Conservation (phyloP, 208 protist species). For the Leishmania tarentolae region DNA sequence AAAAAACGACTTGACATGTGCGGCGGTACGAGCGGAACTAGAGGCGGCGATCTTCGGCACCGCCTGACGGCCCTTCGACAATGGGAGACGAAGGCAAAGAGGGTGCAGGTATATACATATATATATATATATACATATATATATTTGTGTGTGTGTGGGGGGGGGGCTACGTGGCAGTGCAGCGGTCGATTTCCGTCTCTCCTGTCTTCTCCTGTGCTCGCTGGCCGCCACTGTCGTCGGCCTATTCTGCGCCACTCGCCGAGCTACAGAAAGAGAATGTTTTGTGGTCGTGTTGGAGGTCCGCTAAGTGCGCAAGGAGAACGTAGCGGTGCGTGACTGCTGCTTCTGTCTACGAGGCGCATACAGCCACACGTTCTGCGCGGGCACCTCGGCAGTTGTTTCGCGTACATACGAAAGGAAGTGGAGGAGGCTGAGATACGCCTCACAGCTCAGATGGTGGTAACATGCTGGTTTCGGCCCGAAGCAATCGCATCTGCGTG, state of each 20-base stretch:
- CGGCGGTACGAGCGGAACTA: not conserved
- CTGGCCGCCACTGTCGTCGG: not conserved
- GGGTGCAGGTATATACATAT: not conserved
- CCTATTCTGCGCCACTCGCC: not conserved
- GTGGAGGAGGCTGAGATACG: not conserved
- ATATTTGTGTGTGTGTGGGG: too few species aligned
- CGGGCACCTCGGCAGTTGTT: not conserved
- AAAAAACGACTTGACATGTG: slow-evolving; percentile 18
- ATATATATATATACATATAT: too few species aligned
- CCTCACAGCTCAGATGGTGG: too few species aligned
- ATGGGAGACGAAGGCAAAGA: too few species aligned
- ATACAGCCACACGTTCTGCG: too few species aligned
- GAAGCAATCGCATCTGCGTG: not conserved
- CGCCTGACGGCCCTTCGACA: not conserved
- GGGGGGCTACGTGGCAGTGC: not conserved
- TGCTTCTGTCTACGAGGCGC: not conserved
- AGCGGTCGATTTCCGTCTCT: not conserved
- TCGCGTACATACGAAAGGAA: not conserved
- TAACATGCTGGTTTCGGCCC: too few species aligned
- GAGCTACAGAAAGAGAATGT: not conserved
- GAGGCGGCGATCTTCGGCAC: not conserved
- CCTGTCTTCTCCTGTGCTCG: too few species aligned
- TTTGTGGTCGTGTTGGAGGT: not conserved
- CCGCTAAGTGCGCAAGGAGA: not conserved
- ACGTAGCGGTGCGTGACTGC: not conserved